Evolutionary conservation across 2,329 filamentous ascomycete species (phyloP), one percentile per base, ranked within the genome.

Genomic region (Graphilbum fragrans): DNA sequence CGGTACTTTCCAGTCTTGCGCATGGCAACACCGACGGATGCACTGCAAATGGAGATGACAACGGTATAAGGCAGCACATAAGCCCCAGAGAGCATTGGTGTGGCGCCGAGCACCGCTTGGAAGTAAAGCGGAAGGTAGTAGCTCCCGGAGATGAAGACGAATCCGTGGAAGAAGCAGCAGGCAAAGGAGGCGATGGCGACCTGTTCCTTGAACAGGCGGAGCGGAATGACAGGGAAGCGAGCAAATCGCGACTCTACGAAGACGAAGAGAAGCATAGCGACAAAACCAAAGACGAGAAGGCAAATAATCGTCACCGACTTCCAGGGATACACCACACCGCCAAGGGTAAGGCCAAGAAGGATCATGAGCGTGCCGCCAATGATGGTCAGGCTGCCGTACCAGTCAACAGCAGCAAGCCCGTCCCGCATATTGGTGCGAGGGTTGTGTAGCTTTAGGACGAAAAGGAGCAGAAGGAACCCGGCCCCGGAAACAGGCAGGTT

Each of bases 101-200:
- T 69, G 2, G 76, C 76, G 38, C 81, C 72, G 35, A 85, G 67
- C 39, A 84, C 77, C 39, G 80, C 73, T 60, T 93, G 86, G 61
- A 87, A 90, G 65, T 93, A 94, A 3, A 94, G 69, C 0, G 86
- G 86, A 5, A 93, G 67, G 62, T 83, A 93, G 66, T 90, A 93
- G 47, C 74, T 77, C 23, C 74, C 77, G 1, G 80, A 74, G 53
- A 90, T 86, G 65, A 90, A 90, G 48, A 82, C 77, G 50, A 80
- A 73, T 35, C 80, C 80, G 57, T 94, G 85, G 47, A 74, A 70
- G 61, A 86, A 86, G 50, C 77, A 80, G 35, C 82, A 66, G 3
- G 63, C 59, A 14, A 87, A 74, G 3, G 76, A 67, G 9, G 81
- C 77, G 23, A 82, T 54, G 55, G 84, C 87, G 23, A 76, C 80